Conservation (phyloP, 2,329 filamentous ascomycete genomes). For the Furcasterigmium furcatum region DNA sequence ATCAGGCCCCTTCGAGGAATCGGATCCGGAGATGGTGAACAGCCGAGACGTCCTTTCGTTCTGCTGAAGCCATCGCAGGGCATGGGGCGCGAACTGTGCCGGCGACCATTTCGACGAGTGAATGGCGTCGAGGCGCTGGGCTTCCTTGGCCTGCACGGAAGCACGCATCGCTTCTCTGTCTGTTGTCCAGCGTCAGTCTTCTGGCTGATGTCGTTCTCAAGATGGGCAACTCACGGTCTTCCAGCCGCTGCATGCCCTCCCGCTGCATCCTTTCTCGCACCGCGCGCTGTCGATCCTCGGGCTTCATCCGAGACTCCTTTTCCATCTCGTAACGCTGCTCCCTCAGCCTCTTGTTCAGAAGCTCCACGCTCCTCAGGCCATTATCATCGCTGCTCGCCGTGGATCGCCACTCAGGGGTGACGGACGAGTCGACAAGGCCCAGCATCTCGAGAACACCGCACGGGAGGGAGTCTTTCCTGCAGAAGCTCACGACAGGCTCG, state of each 20-base stretch:
- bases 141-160: constrained; percentile 38
- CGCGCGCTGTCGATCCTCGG: constrained; percentile 36
- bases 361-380: constrained; percentile 29
- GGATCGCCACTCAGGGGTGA: constrained; percentile 49
- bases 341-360: constrained; percentile 26
- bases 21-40: neutral
- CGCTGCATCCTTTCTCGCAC: constrained; percentile 33
- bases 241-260: constrained; percentile 40
- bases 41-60: neutral
- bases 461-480: constrained; percentile 49
- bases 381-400: constrained; percentile 35
- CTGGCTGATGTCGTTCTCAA: no score
- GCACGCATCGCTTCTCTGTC: constrained; percentile 37
- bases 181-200: constrained; percentile 13
- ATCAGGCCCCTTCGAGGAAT: neutral
- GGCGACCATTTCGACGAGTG: constrained; percentile 52
- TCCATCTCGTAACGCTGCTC: constrained; percentile 38
- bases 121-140: constrained; percentile 45
- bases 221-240: constrained; percentile 36
- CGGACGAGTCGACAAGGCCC: constrained; percentile 41
- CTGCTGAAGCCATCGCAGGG: constrained; percentile 37
- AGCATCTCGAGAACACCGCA: constrained; percentile 58
- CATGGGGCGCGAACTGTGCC: constrained; percentile 40
- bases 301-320: constrained; percentile 40
- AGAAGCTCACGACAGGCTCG: constrained; percentile 45